Base-by-base conservation (phyloP, 108 stramenopile species). In the Thalassiosira profunda region DNA sequence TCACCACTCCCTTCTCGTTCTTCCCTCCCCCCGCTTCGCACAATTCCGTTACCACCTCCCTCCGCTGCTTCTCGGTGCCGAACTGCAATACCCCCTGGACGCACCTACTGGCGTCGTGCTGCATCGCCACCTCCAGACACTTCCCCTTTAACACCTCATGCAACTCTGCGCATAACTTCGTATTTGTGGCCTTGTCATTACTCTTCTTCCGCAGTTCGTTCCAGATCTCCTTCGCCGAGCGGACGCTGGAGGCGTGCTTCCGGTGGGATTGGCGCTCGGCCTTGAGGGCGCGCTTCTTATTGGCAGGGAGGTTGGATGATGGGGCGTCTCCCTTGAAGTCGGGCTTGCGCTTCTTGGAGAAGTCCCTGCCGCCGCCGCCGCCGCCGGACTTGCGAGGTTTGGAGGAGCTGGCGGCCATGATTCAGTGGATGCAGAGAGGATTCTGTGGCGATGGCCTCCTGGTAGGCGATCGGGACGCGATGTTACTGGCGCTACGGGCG, bases 51-150 rank as follows among this genome's bases (percentile, higher is more conserved):
- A 91, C 63, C 10, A 90, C 58, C 49, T 80, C 78, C 31, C 66
- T 57, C 3, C 91, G 68, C 58, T 91, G 79, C 42, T 82, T 64
- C 4, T 64, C 64, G 15, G 58, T 87, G 5, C 91, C 97, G 75
- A 89, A 93, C 58, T 96, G 94, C 36, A 97, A 59, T 10, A 91
- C 85, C 2, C 88, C 92, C 76, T 97, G 97, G 5, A 95, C 91
- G 24, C 91, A 87, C 21, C 97, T 85, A 46, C 87, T 89, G 7
- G 94, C 93, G 74, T 97, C 97, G 64, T 97, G 97, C 58, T 94
- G 93, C 75, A 95, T 79, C 6, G 89, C 90, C 49, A 97, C 87
- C 71, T 91, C 86, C 47, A 72, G 75, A 20, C 84, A 79, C 70
- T 93, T 91, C 9, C 87, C 89, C 38, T 62, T 74, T 21, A 96